Percentiles rank a stretch among this genome's conserved stretches.
phyloP scores from a whole-genome alignment of 768 basidiomycete species.

The Mycena metata region DNA sequence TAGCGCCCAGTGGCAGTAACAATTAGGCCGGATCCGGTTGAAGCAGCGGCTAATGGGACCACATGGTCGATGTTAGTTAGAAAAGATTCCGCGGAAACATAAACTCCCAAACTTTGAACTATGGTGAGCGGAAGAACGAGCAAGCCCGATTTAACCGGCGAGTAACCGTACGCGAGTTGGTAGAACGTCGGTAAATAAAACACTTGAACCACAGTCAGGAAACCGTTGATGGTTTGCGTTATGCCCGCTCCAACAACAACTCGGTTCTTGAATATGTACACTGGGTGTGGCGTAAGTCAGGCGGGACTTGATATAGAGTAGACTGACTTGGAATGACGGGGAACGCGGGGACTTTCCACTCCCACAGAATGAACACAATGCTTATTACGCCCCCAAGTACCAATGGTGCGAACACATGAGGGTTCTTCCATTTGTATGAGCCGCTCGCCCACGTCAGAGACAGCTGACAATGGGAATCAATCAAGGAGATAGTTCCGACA shows the following conservation, averaged over 20 bases:
- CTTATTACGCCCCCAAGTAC: constrained; percentile 55
- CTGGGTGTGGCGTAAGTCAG: constrained; percentile 41
- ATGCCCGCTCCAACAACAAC: constrained; percentile 66
- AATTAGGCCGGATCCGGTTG: constrained; percentile 55
- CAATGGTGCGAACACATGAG: constrained; percentile 62
- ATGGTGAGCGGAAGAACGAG: constrained; percentile 69
- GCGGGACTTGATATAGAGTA: background rate
- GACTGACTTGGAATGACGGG: constrained; percentile 66
- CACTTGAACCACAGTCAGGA: constrained; percentile 62
- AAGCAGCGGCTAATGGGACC: constrained; percentile 36
- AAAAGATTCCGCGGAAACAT: constrained; percentile 39
- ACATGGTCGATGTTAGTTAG: constrained; percentile 12
- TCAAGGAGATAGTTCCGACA: too few relatives aligned
- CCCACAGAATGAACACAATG: constrained; percentile 64
- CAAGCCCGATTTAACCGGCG: constrained; percentile 67
- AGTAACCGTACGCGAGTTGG: constrained; percentile 68
- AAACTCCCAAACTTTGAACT: constrained; percentile 60
- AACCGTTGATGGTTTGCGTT: constrained; percentile 64
- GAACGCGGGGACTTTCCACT: constrained; percentile 65
- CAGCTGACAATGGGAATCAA: too few relatives aligned
- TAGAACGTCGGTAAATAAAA: constrained; percentile 72
- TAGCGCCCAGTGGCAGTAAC: constrained; percentile 67
- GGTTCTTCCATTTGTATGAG: constrained; percentile 66
- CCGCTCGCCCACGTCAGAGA: constrained; percentile 61
- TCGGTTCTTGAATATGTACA: constrained; percentile 64